Percentiles rank a stretch among this genome's conserved stretches.
Conservation (phyloP, 2,329 filamentous ascomycete genomes). For the Albophoma yamanashiensis region DNA sequence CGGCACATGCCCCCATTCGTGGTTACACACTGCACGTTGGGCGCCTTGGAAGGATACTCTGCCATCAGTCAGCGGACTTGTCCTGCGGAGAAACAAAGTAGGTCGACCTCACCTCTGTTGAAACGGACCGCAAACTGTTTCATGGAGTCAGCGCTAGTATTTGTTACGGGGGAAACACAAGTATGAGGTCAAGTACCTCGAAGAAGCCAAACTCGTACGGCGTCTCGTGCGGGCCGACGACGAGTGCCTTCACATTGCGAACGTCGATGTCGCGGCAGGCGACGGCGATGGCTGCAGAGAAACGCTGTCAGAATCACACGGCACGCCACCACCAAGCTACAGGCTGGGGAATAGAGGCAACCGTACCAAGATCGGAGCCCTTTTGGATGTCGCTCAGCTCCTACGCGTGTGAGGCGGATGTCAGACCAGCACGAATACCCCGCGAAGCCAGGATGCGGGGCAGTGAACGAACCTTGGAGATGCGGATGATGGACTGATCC, state of each 20-base stretch:
- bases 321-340: background rate
- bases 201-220: conserved; percentile 98
- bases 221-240: conserved; percentile 86
- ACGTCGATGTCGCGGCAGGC: conserved; percentile 83
- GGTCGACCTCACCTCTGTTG: conserved; percentile 46
- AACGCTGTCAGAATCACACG: background rate
- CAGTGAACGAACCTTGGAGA: conserved; percentile 57
- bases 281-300: conserved; percentile 62
- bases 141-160: background rate
- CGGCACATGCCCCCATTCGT: conserved; percentile 82
- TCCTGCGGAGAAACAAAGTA: background rate
- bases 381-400: conserved; percentile 81
- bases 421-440: conserved; percentile 3
- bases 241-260: conserved; percentile 74
- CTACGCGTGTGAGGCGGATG: conserved; percentile 28
- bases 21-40: conserved; percentile 56
- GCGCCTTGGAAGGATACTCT: conserved; percentile 74
- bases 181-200: conserved; percentile 49
- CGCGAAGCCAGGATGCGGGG: conserved; percentile 14
- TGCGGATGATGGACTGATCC: conserved; percentile 81
- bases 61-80: conserved; percentile 5
- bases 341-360: background rate
- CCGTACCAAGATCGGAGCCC: conserved; percentile 70
- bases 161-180: background rate
- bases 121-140: conserved; percentile 66